Conservation (phyloP, 2,329 filamentous ascomycete species). For the Thielaviopsis cerberus region DNA sequence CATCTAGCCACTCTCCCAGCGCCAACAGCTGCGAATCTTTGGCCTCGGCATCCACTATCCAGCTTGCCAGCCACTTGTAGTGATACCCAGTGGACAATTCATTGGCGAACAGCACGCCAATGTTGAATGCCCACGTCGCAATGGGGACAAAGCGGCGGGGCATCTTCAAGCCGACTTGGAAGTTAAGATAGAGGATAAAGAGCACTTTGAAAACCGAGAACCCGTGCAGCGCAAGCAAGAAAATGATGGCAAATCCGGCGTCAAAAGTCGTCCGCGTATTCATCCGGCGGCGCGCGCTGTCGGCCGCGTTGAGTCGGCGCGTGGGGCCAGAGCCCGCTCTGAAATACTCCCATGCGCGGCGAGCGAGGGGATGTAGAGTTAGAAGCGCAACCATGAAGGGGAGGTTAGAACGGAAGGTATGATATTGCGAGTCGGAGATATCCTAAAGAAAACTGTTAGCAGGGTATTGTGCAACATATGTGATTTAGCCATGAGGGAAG, state of each 20-base stretch:
- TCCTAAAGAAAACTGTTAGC: conserved; percentile 40
- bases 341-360: conserved; percentile 46
- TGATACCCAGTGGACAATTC: conserved; percentile 65
- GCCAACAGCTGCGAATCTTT: conserved; percentile 25
- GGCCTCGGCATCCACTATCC: conserved; percentile 17
- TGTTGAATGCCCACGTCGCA: conserved; percentile 79
- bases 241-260: conserved; percentile 59
- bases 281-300: conserved; percentile 43
- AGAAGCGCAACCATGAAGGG: conserved; percentile 62
- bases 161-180: conserved; percentile 52
- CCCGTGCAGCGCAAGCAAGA: conserved; percentile 64
- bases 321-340: conserved; percentile 14
- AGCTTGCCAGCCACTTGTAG: conserved; percentile 41
- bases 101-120: conserved; percentile 72
- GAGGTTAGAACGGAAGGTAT: conserved; percentile 66
- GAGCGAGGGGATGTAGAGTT: conserved; percentile 58
- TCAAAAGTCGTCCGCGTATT: conserved; percentile 48
- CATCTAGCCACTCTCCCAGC: conserved; percentile 58
- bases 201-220: conserved; percentile 71
- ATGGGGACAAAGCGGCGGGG: conserved; percentile 53
- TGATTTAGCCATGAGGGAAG: conserved; percentile 7
- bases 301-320: conserved; percentile 28
- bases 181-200: conserved; percentile 64
- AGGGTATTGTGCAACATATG: background rate
- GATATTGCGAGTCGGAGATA: conserved; percentile 76